A percentile compares a stretch with the other conserved stretches of the same genome.
Conservation (phyloP, 1,139 yeast genomes). For the Arxiozyma slooffiae region DNA sequence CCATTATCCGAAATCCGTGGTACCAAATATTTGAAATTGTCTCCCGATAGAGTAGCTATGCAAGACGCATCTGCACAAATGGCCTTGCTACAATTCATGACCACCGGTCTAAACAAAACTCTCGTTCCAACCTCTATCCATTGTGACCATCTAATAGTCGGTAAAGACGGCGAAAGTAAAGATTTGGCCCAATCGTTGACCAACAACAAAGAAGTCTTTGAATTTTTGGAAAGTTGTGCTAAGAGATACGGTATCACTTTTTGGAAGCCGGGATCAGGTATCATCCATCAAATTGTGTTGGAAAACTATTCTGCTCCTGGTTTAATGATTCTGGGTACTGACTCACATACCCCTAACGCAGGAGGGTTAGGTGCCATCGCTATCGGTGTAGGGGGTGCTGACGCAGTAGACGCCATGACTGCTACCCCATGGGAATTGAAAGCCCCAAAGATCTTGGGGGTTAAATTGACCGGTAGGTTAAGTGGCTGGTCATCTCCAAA, state of each 20-base stretch:
- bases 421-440: constrained; percentile 99
- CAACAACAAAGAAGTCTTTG: constrained; percentile 87
- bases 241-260: constrained; percentile 90
- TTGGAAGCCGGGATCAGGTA: constrained; percentile 99
- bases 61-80: constrained; percentile 99
- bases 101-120: constrained; percentile 78
- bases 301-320: constrained; percentile 96
- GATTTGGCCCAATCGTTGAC: constrained; percentile 71
- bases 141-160: constrained; percentile 95
- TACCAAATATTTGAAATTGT: constrained; percentile 69
- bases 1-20: constrained; percentile 55
- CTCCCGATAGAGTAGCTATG: constrained; percentile 98
- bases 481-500: constrained; percentile 94
- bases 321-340: constrained; percentile 91
- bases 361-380: constrained; percentile 97
- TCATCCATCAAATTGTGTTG: constrained; percentile 91
- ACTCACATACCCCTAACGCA: constrained; percentile 95
- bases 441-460: constrained; percentile 90
- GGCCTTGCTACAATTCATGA: constrained; percentile 94
- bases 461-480: constrained; percentile 76
- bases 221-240: constrained; percentile 83
- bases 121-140: constrained; percentile 93
- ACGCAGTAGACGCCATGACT: constrained; percentile 93
- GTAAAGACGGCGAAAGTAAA: constrained; percentile 76
- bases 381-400: constrained; percentile 98